Percentiles rank a stretch among this genome's conserved stretches.
Conservation (phyloP, 768 basidiomycete species). For the Xanthoconium purpureum region DNA sequence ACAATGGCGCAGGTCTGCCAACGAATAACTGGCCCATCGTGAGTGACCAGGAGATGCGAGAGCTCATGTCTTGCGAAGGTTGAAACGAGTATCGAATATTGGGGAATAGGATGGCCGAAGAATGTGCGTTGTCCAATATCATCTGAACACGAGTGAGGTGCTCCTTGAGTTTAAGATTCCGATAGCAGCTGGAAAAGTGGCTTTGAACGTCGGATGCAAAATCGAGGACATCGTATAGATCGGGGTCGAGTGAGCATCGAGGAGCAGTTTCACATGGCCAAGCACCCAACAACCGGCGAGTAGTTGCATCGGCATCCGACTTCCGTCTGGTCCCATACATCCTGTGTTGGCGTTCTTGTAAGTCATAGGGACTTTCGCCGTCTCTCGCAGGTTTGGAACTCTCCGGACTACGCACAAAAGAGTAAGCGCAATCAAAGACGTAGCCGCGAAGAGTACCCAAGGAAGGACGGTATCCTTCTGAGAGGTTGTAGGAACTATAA, state of each 20-base stretch:
- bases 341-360: slow-evolving; percentile 2
- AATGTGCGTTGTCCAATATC: not conserved
- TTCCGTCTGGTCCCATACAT: slow-evolving; percentile 7
- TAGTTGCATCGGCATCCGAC: slow-evolving; percentile 1
- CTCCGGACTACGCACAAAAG: slow-evolving; percentile 18
- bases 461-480: slow-evolving; percentile 8
- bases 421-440: not conserved
- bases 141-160: slow-evolving; percentile 13
- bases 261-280: slow-evolving; percentile 24
- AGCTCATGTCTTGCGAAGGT: not conserved
- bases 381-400: not conserved
- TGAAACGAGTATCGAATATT: slow-evolving; percentile 6
- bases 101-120: not conserved
- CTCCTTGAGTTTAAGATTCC: slow-evolving; percentile 12
- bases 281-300: not conserved
- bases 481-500: slow-evolving; percentile 10
- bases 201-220: not conserved
- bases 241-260: not conserved
- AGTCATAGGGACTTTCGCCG: not conserved
- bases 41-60: not conserved
- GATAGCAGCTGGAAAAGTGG: slow-evolving; percentile 16
- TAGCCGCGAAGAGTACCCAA: not conserved
- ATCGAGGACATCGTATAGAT: not conserved
- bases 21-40: slow-evolving; percentile 1
- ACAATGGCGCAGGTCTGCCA: slow-evolving; percentile 3